Conservation (phyloP, 2,329 filamentous ascomycete genomes). For the Spiromastix sp. region DNA sequence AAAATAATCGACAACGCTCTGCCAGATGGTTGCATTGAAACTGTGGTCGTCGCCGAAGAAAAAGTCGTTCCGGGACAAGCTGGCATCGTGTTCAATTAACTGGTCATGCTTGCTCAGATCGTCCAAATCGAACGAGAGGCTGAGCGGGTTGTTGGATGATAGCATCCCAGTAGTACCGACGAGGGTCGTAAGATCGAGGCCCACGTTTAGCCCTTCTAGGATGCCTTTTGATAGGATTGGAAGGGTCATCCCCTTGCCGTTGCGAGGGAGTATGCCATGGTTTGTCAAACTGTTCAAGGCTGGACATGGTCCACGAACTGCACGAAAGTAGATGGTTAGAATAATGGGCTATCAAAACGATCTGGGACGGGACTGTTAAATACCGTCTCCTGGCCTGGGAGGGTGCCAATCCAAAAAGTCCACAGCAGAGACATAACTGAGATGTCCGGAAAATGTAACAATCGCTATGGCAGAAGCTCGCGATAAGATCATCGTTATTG, state of each 20-base stretch:
- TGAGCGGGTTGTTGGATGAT: constrained; percentile 11
- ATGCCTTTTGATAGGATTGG: constrained; percentile 17
- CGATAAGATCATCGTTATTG: background rate
- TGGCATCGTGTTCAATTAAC: constrained; percentile 28
- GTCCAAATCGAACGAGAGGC: constrained; percentile 14
- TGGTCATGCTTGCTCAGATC: constrained; percentile 20
- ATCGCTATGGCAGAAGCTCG: background rate
- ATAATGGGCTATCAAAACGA: background rate
- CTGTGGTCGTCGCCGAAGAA: constrained; percentile 24
- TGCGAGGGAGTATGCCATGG: constrained; percentile 21
- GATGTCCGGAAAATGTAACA: background rate
- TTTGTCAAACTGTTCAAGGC: constrained; percentile 25
- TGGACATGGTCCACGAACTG: constrained; percentile 20
- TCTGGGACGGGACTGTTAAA: background rate
- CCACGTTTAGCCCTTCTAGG: constrained; percentile 21
- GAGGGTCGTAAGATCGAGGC: constrained; percentile 17
- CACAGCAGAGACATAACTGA: constrained; percentile 1
- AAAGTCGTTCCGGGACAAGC: constrained; percentile 23
- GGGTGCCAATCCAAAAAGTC: constrained; percentile 6
- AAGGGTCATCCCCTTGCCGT: constrained; percentile 22
- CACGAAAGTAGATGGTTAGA: constrained; percentile 1
- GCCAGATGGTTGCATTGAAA: constrained; percentile 23
- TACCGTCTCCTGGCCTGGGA: constrained; percentile 6
- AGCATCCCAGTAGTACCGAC: constrained; percentile 16
- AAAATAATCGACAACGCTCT: constrained; percentile 16